A percentile compares a stretch with the other conserved stretches of the same genome.
These are phyloP conservation scores for Globisporangium orthogonon DNA, from an alignment of 352 stramenopile genomes.

Conservation along the genomic window DNA sequence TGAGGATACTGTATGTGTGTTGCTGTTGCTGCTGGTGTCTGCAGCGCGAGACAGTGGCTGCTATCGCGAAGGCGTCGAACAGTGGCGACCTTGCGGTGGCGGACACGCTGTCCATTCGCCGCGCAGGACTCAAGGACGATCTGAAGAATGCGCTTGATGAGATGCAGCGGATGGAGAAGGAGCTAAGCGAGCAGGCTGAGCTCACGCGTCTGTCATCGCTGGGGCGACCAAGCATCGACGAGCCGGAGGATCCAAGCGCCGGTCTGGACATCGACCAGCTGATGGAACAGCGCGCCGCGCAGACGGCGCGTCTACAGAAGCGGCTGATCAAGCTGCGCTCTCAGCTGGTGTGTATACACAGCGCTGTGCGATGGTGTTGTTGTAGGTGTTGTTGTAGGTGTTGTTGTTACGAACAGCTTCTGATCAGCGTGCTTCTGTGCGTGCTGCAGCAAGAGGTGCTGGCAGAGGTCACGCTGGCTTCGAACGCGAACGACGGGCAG, in stretches of 20 bases:
- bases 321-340: conserved; percentile 39
- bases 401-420: too few relatives aligned
- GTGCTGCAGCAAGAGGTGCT: conserved; percentile 54
- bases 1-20: background rate
- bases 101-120: conserved; percentile 58
- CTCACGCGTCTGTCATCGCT: conserved; percentile 20
- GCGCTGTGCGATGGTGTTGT: background rate
- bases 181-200: conserved; percentile 28
- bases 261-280: conserved; percentile 41
- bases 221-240: conserved; percentile 18
- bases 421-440: background rate
- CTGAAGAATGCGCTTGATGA: conserved; percentile 60
- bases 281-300: conserved; percentile 31
- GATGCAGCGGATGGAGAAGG: conserved; percentile 62
- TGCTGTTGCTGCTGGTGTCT: background rate
- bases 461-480: conserved; percentile 46
- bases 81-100: conserved; percentile 48
- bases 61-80: conserved; percentile 45
- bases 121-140: conserved; percentile 61
- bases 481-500: conserved; percentile 42
- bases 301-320: conserved; percentile 33
- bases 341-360: conserved; percentile 19
- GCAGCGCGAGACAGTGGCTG: conserved; percentile 51
- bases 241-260: conserved; percentile 4
- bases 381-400: background rate